Conservation (phyloP, 1,284 basidiomycete species). For the Cryptococcus hybrid region DNA sequence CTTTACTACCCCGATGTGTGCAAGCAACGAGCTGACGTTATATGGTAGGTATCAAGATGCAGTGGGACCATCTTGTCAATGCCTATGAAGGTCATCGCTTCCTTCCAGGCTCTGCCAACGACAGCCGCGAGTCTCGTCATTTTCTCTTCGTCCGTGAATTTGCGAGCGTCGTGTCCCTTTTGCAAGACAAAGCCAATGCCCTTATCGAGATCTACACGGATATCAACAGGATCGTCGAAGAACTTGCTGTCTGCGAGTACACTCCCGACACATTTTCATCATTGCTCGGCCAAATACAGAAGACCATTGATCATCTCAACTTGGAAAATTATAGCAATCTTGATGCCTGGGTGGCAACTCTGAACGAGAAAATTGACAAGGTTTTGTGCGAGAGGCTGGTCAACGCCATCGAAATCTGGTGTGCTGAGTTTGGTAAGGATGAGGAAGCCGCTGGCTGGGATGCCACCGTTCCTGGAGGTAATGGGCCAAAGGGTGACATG, state of each 20-base stretch:
- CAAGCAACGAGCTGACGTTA: background rate
- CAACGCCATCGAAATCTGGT: slow-evolving; percentile 83
- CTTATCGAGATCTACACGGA: slow-evolving; percentile 90
- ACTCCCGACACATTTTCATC: slow-evolving; percentile 75
- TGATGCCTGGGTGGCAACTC: slow-evolving; percentile 89
- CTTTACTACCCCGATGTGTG: background rate
- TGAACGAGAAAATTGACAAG: slow-evolving; percentile 82
- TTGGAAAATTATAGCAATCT: slow-evolving; percentile 96
- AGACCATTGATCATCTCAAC: slow-evolving; percentile 89
- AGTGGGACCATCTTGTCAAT: slow-evolving; percentile 96
- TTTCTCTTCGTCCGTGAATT: slow-evolving; percentile 94
- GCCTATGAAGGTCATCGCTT: slow-evolving; percentile 80
- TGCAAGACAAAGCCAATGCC: slow-evolving; percentile 93
- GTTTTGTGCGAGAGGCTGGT: slow-evolving; percentile 76
- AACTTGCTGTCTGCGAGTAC: slow-evolving; percentile 83
- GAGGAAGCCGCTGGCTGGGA: slow-evolving; percentile 52
- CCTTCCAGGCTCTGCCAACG: slow-evolving; percentile 58
- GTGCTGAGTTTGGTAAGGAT: slow-evolving; percentile 75
- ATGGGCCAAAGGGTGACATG: background rate
- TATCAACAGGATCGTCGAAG: slow-evolving; percentile 77
- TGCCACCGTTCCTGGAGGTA: slow-evolving; percentile 4
- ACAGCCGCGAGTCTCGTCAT: slow-evolving; percentile 81
- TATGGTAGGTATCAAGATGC: slow-evolving; percentile 63
- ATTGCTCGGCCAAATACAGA: slow-evolving; percentile 77
- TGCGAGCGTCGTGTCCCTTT: slow-evolving; percentile 81